These are phyloP conservation scores for Suhomyces kilbournensis DNA, from an alignment of 805 yeast genomes.

Conservation along the genomic window DNA sequence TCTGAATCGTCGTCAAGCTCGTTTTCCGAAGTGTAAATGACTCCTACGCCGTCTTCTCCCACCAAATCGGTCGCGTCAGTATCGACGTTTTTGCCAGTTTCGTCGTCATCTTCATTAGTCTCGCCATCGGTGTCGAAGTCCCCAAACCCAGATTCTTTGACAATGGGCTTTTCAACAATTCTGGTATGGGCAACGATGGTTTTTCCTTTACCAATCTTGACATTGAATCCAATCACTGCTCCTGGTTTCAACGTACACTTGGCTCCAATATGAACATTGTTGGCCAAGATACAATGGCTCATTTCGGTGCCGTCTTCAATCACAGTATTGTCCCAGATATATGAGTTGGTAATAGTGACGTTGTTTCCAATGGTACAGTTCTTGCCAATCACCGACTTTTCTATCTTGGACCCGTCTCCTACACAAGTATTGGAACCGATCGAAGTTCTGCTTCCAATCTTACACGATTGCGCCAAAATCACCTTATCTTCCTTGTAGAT, in stretches of 20 bases:
- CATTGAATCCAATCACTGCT: conserved; percentile 75
- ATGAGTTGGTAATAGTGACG: conserved; percentile 68
- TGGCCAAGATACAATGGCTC: conserved; percentile 68
- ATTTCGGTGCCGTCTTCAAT: conserved; percentile 65
- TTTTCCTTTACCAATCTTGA: conserved; percentile 55
- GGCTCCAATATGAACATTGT: conserved; percentile 52
- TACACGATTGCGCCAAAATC: conserved; percentile 91
- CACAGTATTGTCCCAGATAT: conserved; percentile 80
- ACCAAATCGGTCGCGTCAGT: conserved; percentile 25
- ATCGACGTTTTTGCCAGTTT: conserved; percentile 8
- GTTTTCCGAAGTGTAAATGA: conserved; percentile 45
- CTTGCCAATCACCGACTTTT: conserved; percentile 79
- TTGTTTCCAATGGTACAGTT: conserved; percentile 80
- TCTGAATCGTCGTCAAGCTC: conserved; percentile 34
- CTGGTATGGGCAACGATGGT: conserved; percentile 49
- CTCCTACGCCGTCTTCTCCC: conserved; percentile 53
- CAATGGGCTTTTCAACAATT: conserved; percentile 49
- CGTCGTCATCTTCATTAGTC: conserved; percentile 27
- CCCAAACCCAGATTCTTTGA: conserved; percentile 27
- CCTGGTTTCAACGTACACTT: conserved; percentile 61
- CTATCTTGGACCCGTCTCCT: conserved; percentile 68
- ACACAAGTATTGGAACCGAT: conserved; percentile 76
- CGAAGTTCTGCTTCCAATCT: conserved; percentile 73
- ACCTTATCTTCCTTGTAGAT: conserved; percentile 86
- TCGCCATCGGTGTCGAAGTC: too few species aligned